Conservation (phyloP, 768 basidiomycete species). For the Serendipita sp. region DNA sequence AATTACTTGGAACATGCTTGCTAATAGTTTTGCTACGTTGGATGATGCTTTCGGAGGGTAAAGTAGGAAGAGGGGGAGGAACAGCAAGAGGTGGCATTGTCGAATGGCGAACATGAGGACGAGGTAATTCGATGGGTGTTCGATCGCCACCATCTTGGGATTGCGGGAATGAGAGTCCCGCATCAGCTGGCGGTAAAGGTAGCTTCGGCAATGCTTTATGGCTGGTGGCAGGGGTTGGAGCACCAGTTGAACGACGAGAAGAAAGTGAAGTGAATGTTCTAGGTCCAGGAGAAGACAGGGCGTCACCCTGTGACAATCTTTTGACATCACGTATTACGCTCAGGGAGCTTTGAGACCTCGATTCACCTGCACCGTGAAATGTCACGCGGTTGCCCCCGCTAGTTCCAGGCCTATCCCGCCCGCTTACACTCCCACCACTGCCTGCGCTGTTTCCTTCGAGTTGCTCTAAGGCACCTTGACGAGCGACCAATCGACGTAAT, state of each 20-base stretch:
- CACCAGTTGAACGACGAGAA: background rate
- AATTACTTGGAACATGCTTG: background rate
- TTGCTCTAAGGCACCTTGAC: background rate
- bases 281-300: background rate
- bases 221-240: background rate
- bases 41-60: background rate
- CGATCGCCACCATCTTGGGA: background rate
- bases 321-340: background rate
- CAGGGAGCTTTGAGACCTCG: background rate
- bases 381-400: background rate
- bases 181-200: background rate
- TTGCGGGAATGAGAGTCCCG: background rate
- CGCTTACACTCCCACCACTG: background rate
- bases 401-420: background rate
- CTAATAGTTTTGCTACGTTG: background rate
- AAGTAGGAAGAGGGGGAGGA: background rate
- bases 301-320: background rate
- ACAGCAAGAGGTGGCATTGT: conserved; percentile 1
- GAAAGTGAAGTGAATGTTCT: conserved; percentile 4
- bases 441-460: background rate
- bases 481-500: background rate
- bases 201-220: background rate
- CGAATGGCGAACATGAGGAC: background rate
- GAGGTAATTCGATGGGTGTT: background rate
- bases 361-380: background rate